Conservation (phyloP, 805 yeast species). For the Martiniozyma abietophila region DNA sequence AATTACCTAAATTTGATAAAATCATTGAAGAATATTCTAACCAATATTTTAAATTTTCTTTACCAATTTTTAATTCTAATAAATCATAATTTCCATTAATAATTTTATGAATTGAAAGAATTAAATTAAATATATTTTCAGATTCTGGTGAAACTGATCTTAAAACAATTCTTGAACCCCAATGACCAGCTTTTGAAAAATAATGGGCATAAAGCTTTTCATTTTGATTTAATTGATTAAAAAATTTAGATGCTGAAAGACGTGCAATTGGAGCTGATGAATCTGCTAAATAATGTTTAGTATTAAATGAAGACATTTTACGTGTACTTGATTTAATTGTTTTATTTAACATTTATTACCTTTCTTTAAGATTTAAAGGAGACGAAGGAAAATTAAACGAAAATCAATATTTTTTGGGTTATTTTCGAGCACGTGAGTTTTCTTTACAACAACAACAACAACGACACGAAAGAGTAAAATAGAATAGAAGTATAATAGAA, state of each 20-base stretch:
- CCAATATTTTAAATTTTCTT: constrained; percentile 35
- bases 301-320: constrained; percentile 12
- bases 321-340: too few relatives aligned
- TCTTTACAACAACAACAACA: too few relatives aligned
- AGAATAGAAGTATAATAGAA: too few relatives aligned
- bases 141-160: constrained; percentile 80
- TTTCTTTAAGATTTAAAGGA: too few relatives aligned
- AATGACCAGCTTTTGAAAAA: constrained; percentile 74
- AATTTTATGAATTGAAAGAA: constrained; percentile 47
- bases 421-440: too few relatives aligned
- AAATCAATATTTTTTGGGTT: too few relatives aligned
- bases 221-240: constrained; percentile 48
- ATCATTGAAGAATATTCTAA: constrained; percentile 72
- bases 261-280: constrained; percentile 61
- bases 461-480: too few relatives aligned
- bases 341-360: too few relatives aligned
- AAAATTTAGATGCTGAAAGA: constrained; percentile 59
- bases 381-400: too few relatives aligned
- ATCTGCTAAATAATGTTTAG: constrained; percentile 40
- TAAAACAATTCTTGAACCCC: constrained; percentile 71
- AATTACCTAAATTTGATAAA: constrained; percentile 66
- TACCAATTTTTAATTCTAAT: constrained; percentile 25
- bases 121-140: constrained; percentile 64
- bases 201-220: constrained; percentile 75
- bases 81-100: constrained; percentile 39